A percentile compares a stretch with the other conserved stretches of the same genome.
These are phyloP conservation scores for Alternaria panax DNA, from an alignment of 2,329 filamentous ascomycete genomes.

Conservation along the genomic window DNA sequence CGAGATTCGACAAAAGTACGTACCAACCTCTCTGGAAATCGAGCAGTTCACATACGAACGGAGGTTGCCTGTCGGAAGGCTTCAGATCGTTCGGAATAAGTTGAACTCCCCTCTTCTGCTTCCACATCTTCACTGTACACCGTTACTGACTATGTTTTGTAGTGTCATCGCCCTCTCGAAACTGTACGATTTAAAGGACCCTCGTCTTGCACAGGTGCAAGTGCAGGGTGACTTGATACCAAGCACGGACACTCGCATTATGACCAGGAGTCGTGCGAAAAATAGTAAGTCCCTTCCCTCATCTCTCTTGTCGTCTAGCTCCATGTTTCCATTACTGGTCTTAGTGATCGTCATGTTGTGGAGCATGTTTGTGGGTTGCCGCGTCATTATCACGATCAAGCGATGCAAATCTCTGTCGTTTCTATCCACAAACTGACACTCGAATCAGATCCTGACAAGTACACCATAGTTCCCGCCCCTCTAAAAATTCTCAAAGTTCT, in stretches of 20 bases:
- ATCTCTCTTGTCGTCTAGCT: not conserved
- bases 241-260: constrained; percentile 76
- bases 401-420: too few relatives aligned
- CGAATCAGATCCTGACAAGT: constrained; percentile 78
- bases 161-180: constrained; percentile 93
- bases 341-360: too few relatives aligned
- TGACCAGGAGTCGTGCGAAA: constrained; percentile 90
- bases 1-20: constrained; percentile 93
- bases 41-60: constrained; percentile 5
- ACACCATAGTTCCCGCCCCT: constrained; percentile 83
- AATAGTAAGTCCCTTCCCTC: constrained; percentile 65
- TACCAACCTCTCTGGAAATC: constrained; percentile 21
- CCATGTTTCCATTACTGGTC: not conserved
- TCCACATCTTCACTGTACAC: not conserved
- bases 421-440: constrained; percentile 15
- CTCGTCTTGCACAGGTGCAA: constrained; percentile 76
- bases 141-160: constrained; percentile 21
- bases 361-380: too few relatives aligned
- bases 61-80: not conserved
- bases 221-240: constrained; percentile 92
- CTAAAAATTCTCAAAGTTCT: constrained; percentile 97
- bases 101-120: not conserved
- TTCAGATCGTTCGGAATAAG: constrained; percentile 2
- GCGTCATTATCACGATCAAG: too few relatives aligned
- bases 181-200: constrained; percentile 85